Percentiles rank a stretch among this genome's conserved stretches.
phyloP scores from a whole-genome alignment of 257 asterid species.

The Plectranthus barbatus region DNA sequence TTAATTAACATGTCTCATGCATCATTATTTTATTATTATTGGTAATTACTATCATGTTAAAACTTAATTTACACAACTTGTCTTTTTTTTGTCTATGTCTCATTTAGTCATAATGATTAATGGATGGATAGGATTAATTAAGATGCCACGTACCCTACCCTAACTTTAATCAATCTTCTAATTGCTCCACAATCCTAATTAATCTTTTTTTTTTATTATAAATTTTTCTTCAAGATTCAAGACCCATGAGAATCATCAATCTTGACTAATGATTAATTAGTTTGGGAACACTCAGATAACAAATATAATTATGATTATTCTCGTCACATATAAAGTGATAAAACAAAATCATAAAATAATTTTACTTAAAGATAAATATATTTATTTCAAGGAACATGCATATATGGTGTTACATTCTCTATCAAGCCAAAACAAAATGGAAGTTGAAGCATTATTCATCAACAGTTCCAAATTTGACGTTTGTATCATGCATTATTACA shows the following conservation, averaged over 20 bases:
- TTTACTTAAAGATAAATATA: too few species aligned
- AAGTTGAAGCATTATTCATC: neutral
- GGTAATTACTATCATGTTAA: constrained; percentile 6
- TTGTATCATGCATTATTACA: constrained; percentile 5
- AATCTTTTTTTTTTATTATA: neutral
- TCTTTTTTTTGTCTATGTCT: too few species aligned
- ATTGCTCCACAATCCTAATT: neutral
- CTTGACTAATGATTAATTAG: too few species aligned
- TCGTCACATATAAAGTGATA: too few species aligned
- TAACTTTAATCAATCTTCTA: constrained; percentile 18
- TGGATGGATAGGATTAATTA: too few species aligned
- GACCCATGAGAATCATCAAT: too few species aligned
- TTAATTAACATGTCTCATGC: too few species aligned
- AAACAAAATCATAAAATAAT: too few species aligned
- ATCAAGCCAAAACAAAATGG: constrained; percentile 2
- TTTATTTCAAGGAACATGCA: constrained; percentile 8
- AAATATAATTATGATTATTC: too few species aligned
- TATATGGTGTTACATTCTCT: neutral
- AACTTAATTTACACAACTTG: too few species aligned
- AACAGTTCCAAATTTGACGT: constrained; percentile 6
- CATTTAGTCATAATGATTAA: constrained; percentile 7
- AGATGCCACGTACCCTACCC: constrained; percentile 24
- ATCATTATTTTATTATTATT: constrained; percentile 1
- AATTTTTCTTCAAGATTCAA: too few species aligned
- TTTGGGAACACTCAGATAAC: too few species aligned